Conservation (phyloP, 1,284 basidiomycete species). For the Phellopilus nigrolimitatus region DNA sequence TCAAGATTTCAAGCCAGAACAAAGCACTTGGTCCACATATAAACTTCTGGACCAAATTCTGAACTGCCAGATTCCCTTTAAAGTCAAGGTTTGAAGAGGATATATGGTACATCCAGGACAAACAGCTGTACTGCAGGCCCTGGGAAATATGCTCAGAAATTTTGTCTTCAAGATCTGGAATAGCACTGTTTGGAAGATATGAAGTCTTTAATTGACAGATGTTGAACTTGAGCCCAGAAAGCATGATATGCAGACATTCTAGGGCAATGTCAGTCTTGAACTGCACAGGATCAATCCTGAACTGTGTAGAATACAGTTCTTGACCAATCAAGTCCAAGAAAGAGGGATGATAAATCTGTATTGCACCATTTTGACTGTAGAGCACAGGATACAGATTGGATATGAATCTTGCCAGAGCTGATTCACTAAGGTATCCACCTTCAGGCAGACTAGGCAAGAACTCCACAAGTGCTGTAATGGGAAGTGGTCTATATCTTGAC, state of each 20-base stretch:
- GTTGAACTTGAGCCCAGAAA: constrained; percentile 28
- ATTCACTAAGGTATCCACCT: neutral
- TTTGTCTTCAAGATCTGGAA: constrained; percentile 20
- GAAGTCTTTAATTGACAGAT: constrained; percentile 30
- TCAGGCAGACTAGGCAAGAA: neutral
- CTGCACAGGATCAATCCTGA: neutral
- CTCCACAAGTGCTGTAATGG: neutral
- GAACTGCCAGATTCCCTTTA: neutral
- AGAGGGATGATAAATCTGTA: constrained; percentile 5
- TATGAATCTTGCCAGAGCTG: neutral
- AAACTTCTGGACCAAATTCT: neutral
- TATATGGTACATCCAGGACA: constrained; percentile 27
- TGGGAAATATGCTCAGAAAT: constrained; percentile 22
- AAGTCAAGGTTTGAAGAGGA: neutral
- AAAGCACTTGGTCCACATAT: neutral
- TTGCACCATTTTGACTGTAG: neutral
- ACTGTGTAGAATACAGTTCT: neutral
- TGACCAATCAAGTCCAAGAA: constrained; percentile 4
- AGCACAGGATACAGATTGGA: neutral
- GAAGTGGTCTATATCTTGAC: too few relatives aligned
- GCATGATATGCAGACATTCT: constrained; percentile 21
- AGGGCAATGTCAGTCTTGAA: neutral
- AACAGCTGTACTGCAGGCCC: constrained; percentile 26
- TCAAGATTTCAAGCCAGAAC: constrained; percentile 5
- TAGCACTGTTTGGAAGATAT: constrained; percentile 23